Evolutionary conservation across 345 rosid genomes (phyloP).

Genomic region (Boechera stricta): DNA sequence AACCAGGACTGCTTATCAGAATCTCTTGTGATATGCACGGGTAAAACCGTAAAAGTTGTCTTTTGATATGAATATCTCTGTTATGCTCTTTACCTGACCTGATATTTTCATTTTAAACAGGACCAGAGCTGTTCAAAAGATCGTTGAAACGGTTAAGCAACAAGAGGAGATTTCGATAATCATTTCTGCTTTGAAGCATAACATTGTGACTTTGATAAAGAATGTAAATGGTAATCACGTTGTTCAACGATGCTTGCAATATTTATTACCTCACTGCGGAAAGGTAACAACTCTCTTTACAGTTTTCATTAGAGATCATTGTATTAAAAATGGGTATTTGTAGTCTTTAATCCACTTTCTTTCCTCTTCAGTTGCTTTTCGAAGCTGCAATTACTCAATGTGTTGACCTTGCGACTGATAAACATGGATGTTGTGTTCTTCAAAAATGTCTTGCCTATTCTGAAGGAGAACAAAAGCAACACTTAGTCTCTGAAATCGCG

Average conservation of each 20-base stretch:
- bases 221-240: constrained; percentile 83
- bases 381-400: constrained; percentile 72
- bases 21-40: constrained; percentile 89
- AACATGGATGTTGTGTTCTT: constrained; percentile 84
- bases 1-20: constrained; percentile 62
- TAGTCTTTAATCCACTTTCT: neutral
- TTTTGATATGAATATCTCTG: neutral
- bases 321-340: constrained; percentile 2
- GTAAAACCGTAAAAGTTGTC: constrained; percentile 44
- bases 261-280: constrained; percentile 59
- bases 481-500: constrained; percentile 58
- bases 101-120: constrained; percentile 41
- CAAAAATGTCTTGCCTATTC: constrained; percentile 71
- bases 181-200: constrained; percentile 66
- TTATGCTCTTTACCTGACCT: constrained; percentile 9
- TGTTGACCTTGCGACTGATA: constrained; percentile 76
- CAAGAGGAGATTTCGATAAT: constrained; percentile 64
- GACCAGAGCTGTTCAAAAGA: constrained; percentile 86
- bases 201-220: constrained; percentile 71
- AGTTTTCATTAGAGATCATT: neutral
- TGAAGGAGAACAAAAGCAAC: constrained; percentile 56
- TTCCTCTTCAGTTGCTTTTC: constrained; percentile 63
- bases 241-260: constrained; percentile 75
- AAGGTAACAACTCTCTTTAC: constrained; percentile 49
- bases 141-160: constrained; percentile 64